phyloP scores from a whole-genome alignment of 169 alveolate genomes.

The Theileria luwenshuni region DNA sequence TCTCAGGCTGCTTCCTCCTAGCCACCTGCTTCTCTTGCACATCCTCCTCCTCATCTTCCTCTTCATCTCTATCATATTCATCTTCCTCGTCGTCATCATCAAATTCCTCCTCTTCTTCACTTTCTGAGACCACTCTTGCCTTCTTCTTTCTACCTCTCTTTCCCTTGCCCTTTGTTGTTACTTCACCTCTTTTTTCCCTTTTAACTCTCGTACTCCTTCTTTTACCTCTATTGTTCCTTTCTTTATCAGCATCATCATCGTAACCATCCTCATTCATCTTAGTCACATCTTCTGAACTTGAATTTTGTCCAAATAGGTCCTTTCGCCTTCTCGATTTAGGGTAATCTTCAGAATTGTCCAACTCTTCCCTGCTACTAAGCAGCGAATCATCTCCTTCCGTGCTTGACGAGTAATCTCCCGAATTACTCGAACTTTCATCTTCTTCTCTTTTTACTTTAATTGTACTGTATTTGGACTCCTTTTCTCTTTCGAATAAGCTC shows the following conservation, averaged over 20 bases:
- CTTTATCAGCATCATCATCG: not conserved
- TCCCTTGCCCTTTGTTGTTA: not conserved
- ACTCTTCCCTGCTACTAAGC: too few relatives aligned
- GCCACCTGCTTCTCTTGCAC: not conserved
- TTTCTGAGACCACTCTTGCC: too few relatives aligned
- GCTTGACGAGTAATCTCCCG: not conserved
- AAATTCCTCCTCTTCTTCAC: not conserved
- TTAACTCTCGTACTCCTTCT: not conserved
- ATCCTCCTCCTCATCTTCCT: not conserved
- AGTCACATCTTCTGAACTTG: not conserved
- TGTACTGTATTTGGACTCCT: not conserved
- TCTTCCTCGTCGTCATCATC: not conserved
- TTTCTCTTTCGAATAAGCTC: conserved; percentile 2
- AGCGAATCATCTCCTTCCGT: not conserved
- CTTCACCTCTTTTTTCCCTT: not conserved
- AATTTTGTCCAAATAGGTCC: not conserved
- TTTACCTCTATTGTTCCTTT: not conserved
- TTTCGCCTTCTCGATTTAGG: too few relatives aligned
- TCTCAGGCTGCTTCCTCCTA: not conserved
- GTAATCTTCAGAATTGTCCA: not conserved
- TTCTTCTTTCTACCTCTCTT: not conserved
- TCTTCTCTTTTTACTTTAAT: not conserved
- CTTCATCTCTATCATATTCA: not conserved
- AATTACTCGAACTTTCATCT: conserved; percentile 1
- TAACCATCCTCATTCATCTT: conserved; percentile 2